phyloP scores from a whole-genome alignment of 371 early-diverging fungal genomes.

The Phascolomyces articulosus region DNA sequence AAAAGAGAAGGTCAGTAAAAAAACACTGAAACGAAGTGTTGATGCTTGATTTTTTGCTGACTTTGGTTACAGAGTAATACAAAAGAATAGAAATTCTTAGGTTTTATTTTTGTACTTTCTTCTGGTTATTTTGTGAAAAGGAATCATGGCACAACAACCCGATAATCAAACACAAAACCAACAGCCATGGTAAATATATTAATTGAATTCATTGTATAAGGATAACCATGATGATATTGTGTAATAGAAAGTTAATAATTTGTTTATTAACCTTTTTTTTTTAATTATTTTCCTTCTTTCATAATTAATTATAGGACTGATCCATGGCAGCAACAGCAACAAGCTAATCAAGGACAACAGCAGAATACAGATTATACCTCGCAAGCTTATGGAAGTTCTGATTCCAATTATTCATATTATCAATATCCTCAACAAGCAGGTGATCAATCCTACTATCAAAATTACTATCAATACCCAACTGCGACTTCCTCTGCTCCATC shows the following conservation, averaged over 20 bases:
- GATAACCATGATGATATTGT: too few relatives aligned
- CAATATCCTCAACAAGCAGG: conserved; percentile 21
- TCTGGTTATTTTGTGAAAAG: too few relatives aligned
- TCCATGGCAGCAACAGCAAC: conserved; percentile 27
- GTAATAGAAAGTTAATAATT: background rate
- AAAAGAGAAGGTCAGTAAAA: too few relatives aligned
- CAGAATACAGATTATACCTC: conserved; percentile 1
- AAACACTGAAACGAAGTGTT: too few relatives aligned
- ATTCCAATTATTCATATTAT: conserved; percentile 27
- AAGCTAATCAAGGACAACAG: background rate
- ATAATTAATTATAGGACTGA: conserved; percentile 18
- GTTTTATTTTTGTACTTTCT: too few relatives aligned
- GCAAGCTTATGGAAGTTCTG: conserved; percentile 13
- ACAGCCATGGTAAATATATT: conserved; percentile 6
- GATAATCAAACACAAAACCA: conserved; percentile 6
- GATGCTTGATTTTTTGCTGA: too few relatives aligned
- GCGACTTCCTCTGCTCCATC: conserved; percentile 9
- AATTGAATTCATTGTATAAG: too few relatives aligned
- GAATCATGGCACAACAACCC: conserved; percentile 1
- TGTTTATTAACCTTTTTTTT: background rate
- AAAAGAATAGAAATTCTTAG: too few relatives aligned
- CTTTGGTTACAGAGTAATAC: too few relatives aligned
- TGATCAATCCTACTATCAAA: conserved; percentile 32
- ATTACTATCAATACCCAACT: conserved; percentile 30
- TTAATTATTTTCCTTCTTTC: background rate